phyloP scores from a whole-genome alignment of 805 yeast genomes.

The Candida odintsovae region DNA sequence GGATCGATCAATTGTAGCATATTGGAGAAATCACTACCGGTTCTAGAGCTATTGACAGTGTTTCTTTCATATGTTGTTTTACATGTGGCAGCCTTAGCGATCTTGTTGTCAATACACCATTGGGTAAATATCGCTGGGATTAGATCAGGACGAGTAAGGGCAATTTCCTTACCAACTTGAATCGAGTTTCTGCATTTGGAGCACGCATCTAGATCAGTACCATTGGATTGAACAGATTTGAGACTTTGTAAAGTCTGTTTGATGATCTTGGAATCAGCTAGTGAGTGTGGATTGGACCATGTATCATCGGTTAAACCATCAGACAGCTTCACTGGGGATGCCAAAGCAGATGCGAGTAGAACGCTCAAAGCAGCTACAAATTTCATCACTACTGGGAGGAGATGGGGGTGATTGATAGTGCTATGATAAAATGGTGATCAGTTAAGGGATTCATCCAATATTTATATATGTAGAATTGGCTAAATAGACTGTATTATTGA shows the following conservation, averaged over 20 bases:
- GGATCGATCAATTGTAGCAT: slow-evolving; percentile 48
- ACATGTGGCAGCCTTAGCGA: slow-evolving; percentile 24
- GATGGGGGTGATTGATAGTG: neutral
- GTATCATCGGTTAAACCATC: slow-evolving; percentile 2
- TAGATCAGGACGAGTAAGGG: slow-evolving; percentile 34
- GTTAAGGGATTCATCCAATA: neutral
- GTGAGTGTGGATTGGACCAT: slow-evolving; percentile 5
- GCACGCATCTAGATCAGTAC: slow-evolving; percentile 22
- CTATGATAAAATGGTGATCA: neutral
- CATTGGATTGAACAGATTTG: slow-evolving; percentile 14
- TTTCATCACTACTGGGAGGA: neutral
- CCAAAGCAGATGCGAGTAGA: neutral
- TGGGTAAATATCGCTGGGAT: slow-evolving; percentile 33
- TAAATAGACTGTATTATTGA: neutral
- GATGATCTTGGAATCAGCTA: slow-evolving; percentile 10
- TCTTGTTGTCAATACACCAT: slow-evolving; percentile 38
- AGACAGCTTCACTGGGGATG: slow-evolving; percentile 2
- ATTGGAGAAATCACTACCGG: slow-evolving; percentile 45
- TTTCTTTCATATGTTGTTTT: slow-evolving; percentile 29
- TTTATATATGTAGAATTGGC: neutral
- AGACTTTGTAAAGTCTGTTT: slow-evolving; percentile 10
- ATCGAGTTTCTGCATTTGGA: slow-evolving; percentile 31
- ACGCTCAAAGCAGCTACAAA: neutral
- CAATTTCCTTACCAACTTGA: slow-evolving; percentile 31
- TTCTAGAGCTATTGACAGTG: slow-evolving; percentile 30